Evolutionary conservation across 495 filamentous ascomycete genomes (phyloP).

Genomic region (Cladorrhinum samala): DNA sequence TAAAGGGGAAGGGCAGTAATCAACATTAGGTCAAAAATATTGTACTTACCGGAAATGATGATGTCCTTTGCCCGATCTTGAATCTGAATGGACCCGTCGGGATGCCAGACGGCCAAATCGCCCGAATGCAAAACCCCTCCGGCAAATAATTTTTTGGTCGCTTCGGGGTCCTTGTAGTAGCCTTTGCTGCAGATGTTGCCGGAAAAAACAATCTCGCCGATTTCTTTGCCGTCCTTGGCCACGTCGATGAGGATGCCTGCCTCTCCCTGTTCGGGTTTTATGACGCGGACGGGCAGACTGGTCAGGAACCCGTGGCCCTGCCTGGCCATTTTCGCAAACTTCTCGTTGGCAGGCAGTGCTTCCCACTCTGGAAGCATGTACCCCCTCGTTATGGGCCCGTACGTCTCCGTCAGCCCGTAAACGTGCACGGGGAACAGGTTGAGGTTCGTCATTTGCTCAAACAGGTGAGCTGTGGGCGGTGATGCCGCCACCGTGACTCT

Average conservation of each 20-base stretch:
- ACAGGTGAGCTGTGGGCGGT: constrained; percentile 81
- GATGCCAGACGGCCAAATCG: constrained; percentile 87
- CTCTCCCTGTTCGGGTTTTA: constrained; percentile 66
- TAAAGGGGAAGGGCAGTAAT: too few species aligned
- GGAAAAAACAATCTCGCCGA: constrained; percentile 85
- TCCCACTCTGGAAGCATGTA: constrained; percentile 85
- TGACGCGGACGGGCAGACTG: constrained; percentile 70
- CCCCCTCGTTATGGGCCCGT: constrained; percentile 91
- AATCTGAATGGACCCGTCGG: constrained; percentile 85
- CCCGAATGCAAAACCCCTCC: constrained; percentile 86
- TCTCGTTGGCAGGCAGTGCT: constrained; percentile 58
- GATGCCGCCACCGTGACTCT: constrained; percentile 88
- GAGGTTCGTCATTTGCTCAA: constrained; percentile 78
- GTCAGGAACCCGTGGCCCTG: constrained; percentile 89
- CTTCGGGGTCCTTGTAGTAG: constrained; percentile 85
- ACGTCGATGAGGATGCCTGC: constrained; percentile 76
- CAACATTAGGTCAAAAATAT: background rate
- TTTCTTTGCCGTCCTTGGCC: constrained; percentile 71
- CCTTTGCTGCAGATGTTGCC: constrained; percentile 91
- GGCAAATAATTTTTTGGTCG: constrained; percentile 79
- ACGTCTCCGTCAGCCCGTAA: constrained; percentile 92
- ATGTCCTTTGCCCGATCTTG: constrained; percentile 94
- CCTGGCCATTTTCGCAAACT: constrained; percentile 79
- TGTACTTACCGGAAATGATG: constrained; percentile 79
- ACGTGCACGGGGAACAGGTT: constrained; percentile 92